Evolutionary conservation across 1,284 basidiomycete species (phyloP).

Genomic region (Papiliotrema nemorosa): DNA sequence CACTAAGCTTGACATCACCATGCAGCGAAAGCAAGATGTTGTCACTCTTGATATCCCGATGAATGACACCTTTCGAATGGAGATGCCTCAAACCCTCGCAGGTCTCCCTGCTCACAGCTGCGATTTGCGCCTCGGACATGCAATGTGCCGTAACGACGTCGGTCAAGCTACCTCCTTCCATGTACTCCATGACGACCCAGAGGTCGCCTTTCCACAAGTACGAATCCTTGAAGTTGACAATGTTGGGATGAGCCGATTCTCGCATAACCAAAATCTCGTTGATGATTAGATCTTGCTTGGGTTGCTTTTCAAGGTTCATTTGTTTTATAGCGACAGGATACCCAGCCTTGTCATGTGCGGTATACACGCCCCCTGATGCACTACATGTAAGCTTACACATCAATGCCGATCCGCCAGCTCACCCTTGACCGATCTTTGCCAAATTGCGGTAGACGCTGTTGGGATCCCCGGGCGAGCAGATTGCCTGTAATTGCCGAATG

Average conservation of each 20-base stretch:
- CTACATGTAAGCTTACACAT: conserved; percentile 50
- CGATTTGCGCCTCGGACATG: conserved; percentile 91
- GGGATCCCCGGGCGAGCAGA: conserved; percentile 97
- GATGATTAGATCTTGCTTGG: conserved; percentile 99
- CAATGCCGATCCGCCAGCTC: conserved; percentile 32
- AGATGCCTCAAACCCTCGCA: conserved; percentile 87
- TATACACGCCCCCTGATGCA: conserved; percentile 96
- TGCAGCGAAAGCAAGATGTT: conserved; percentile 88
- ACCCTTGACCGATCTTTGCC: conserved; percentile 97
- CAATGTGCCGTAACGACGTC: conserved; percentile 96
- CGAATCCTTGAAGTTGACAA: conserved; percentile 99
- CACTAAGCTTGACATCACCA: conserved; percentile 96
- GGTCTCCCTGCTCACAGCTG: conserved; percentile 85
- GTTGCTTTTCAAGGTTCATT: conserved; percentile 99
- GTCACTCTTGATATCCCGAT: conserved; percentile 97
- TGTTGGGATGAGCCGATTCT: conserved; percentile 90
- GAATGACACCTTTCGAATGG: conserved; percentile 91
- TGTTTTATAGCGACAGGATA: conserved; percentile 97
- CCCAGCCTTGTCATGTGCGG: conserved; percentile 94
- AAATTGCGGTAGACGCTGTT: conserved; percentile 88
- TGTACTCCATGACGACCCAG: conserved; percentile 99
- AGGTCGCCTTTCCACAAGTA: conserved; percentile 96
- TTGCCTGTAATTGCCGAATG: conserved; percentile 82
- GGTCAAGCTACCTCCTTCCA: conserved; percentile 87
- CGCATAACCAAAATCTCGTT: conserved; percentile 99